phyloP scores from a whole-genome alignment of 768 basidiomycete genomes.

The Tricholoma sp. region DNA sequence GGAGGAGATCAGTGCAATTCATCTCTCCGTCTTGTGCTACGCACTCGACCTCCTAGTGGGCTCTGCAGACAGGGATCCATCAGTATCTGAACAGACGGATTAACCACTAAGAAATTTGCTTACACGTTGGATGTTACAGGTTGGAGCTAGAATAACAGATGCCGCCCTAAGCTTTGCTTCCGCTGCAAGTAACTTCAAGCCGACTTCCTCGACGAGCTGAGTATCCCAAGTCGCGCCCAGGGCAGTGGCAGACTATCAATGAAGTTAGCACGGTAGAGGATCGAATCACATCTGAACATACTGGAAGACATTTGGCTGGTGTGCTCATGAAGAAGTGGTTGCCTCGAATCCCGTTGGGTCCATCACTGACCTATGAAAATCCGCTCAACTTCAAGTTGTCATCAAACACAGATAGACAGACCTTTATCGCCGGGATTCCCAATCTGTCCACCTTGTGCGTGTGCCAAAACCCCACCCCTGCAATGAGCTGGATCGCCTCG shows the following conservation, averaged over 20 bases:
- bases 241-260: constrained; percentile 58
- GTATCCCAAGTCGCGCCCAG: constrained; percentile 74
- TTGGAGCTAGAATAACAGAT: constrained; percentile 71
- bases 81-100: neutral
- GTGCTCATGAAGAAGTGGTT: constrained; percentile 80
- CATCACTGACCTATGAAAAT: constrained; percentile 58
- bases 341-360: constrained; percentile 72
- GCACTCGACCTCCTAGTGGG: constrained; percentile 66
- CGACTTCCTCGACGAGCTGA: constrained; percentile 57
- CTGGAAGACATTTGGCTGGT: constrained; percentile 74
- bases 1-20: constrained; percentile 1
- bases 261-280: neutral
- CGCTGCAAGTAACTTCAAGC: constrained; percentile 57
- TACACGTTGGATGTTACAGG: constrained; percentile 81
- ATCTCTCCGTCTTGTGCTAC: constrained; percentile 7
- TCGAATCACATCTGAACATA: constrained; percentile 19
- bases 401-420: constrained; percentile 13
- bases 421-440: constrained; percentile 70
- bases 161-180: constrained; percentile 71
- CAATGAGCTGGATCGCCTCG: constrained; percentile 67
- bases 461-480: constrained; percentile 77
- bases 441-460: constrained; percentile 61
- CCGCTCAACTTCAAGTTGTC: neutral
- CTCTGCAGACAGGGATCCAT: constrained; percentile 31
- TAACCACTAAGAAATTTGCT: constrained; percentile 7